Evolutionary conservation across 768 basidiomycete genomes (phyloP).

Genomic region (Trametes meyenii): DNA sequence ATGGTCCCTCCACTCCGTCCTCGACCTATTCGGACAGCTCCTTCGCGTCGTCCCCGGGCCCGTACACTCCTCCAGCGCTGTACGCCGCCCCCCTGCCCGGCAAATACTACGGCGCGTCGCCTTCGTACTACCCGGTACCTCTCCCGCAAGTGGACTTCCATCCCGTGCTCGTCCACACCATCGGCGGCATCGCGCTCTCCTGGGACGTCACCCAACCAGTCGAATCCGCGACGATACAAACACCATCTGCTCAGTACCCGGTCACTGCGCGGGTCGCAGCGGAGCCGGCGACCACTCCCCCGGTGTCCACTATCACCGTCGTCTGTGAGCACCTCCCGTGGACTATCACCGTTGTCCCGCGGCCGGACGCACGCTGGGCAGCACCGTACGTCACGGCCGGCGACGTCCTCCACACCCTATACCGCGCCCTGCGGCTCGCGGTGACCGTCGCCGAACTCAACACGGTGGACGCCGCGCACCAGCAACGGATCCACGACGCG

Average conservation of each 20-base stretch:
- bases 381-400: slow-evolving; percentile 42
- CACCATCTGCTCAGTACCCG: neutral
- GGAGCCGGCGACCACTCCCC: slow-evolving; percentile 35
- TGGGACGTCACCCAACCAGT: slow-evolving; percentile 23
- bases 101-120: slow-evolving; percentile 10
- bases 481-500: slow-evolving; percentile 42
- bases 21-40: slow-evolving; percentile 26
- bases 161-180: slow-evolving; percentile 27
- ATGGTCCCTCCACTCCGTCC: slow-evolving; percentile 27
- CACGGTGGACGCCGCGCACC: slow-evolving; percentile 35
- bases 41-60: slow-evolving; percentile 26
- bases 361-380: slow-evolving; percentile 24
- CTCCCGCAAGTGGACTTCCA: slow-evolving; percentile 16
- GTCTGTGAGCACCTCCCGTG: slow-evolving; percentile 39
- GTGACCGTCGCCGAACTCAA: slow-evolving; percentile 47
- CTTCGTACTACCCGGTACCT: slow-evolving; percentile 5
- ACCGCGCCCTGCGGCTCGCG: slow-evolving; percentile 44
- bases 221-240: slow-evolving; percentile 3
- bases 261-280: slow-evolving; percentile 24
- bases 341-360: slow-evolving; percentile 37
- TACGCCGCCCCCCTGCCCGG: slow-evolving; percentile 7
- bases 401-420: slow-evolving; percentile 54
- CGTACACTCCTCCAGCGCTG: slow-evolving; percentile 24
- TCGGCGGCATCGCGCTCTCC: slow-evolving; percentile 10
- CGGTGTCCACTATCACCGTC: slow-evolving; percentile 35